Base-by-base conservation (phyloP, 768 basidiomycete species). In the Panaeolus cyanescens region DNA sequence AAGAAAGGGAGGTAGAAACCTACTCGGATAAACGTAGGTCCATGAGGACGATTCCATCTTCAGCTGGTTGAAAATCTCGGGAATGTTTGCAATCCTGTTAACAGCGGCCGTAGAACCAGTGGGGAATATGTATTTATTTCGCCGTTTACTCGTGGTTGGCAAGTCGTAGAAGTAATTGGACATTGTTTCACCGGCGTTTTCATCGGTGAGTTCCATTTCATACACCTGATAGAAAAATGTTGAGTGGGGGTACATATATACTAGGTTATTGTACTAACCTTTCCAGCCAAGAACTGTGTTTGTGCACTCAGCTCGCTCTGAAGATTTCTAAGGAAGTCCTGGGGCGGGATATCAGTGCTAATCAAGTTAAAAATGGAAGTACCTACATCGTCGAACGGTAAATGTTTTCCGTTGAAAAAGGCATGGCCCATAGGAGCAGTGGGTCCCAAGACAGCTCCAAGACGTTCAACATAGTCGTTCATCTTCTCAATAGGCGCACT, bases 341-440 rank as follows among this genome's bases (percentile, higher is more conserved):
- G 42, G 28, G 32, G 40, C 7, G 17, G 19, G 13, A 37, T 64
- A 31, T 68, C 32, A 39, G 45, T 22, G 28, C 55, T n/a, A 8
- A 5, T 22, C 20, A 9, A 4, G 8, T 12, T 0, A 55, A 33
- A 28, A n/a, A 15, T 30, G 17, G 2, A 32, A 36, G 32, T 20
- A 77, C 87, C 65, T 66, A 92, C 93, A 57, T 90, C 90, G 64
- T 84, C 82, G 54, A 93, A 71, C 12, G 82, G 73, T 56, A 86
- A 80, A 71, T 91, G 83, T 68, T 89, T 94, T n/a, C 96, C 96
- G 67, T 98, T 96, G 69, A 96, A 79, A 72, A 98, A 96, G 3
- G 81, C 86, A 64, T 92, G 87, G 0, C 94, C 95, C 2, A 72
- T 72, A 0, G 77, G 67, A 1, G 77, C 70, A 9, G 71, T 60